Conservation (phyloP, 148 eudicot species). For the Oxyria digyna region DNA sequence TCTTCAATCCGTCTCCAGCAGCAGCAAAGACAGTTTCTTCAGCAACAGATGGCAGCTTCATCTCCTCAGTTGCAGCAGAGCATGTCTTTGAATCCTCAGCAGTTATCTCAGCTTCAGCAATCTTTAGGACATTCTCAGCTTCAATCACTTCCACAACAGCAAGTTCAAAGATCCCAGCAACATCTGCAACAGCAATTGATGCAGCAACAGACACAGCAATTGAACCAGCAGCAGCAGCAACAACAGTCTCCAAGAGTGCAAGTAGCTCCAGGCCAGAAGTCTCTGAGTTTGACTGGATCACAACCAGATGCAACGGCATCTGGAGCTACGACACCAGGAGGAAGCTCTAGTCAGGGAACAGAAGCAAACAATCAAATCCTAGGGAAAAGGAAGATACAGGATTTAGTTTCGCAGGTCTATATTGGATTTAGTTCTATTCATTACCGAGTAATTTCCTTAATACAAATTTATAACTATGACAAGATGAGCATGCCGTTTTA, state of each 20-base stretch:
- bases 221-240: constrained; percentile 49
- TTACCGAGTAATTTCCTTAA: background rate
- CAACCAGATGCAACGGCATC: constrained; percentile 96
- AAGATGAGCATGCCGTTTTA: background rate
- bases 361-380: constrained; percentile 86
- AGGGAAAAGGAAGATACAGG: constrained; percentile 90
- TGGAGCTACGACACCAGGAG: constrained; percentile 75
- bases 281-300: constrained; percentile 85
- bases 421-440: background rate
- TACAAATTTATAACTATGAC: background rate
- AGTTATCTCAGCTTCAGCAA: constrained; percentile 64
- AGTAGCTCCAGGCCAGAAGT: constrained; percentile 58
- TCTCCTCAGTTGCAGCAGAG: constrained; percentile 56
- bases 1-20: constrained; percentile 67
- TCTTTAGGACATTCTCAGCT: constrained; percentile 33
- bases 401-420: constrained; percentile 83
- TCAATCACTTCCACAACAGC: constrained; percentile 39
- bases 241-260: constrained; percentile 60
- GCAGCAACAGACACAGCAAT: constrained; percentile 33
- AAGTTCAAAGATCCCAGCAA: constrained; percentile 22
- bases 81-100: constrained; percentile 49
- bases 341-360: constrained; percentile 93
- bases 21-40: constrained; percentile 47
- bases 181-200: constrained; percentile 24
- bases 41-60: constrained; percentile 43